Evolutionary conservation across 331 rosid genomes (phyloP), one percentile per base, ranked within the genome.

Genomic region (Acacia pycnantha): DNA sequence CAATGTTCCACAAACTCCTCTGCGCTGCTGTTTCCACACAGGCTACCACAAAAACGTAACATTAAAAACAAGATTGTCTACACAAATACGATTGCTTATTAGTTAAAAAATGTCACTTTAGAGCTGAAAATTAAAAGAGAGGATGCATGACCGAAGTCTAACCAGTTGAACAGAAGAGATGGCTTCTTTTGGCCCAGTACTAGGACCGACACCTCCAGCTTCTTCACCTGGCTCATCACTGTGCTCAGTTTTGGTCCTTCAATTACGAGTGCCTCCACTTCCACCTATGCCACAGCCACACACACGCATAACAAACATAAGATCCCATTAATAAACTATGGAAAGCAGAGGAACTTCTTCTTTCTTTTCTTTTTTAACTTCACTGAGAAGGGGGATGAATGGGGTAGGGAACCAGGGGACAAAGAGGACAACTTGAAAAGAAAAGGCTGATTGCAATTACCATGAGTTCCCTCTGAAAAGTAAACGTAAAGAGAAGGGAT

Each of bases 141-240:
- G 40, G 71, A 69, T 59, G 64, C 78, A 64, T 54, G 50, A 44
- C 37, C 41, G 78, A 78, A 92, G 85, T 85, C 86, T 92, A 75
- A 93, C 99, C 98, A 96, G 86, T 86, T 83, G 21, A 90, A 77
- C 68, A 96, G 50, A 62, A 89, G 50, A 84, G 97, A 89, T 24
- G 92, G 76, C 76, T 91, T 96, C 89, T 91, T 96, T 89, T 92
- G 98, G 78, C 97, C 97, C 50, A 96, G 85, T 76, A 96, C 99
- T 18, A 96, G 80, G 84, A 93, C 94, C 44, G 99, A 90, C 12
- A 89, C 95, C 83, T 89, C 99, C 46, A 96, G 89, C 89, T 96
- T 96, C 91, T 96, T 92, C 76, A 96, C 99, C 78, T 93, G 99
- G 90, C 93, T 91, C 79, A 87, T 87, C 14, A 96, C 93, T 33